These are phyloP conservation scores for Acanthamoeba castellanii DNA, from an alignment of 208 protist species.

Conservation along the genomic window DNA sequence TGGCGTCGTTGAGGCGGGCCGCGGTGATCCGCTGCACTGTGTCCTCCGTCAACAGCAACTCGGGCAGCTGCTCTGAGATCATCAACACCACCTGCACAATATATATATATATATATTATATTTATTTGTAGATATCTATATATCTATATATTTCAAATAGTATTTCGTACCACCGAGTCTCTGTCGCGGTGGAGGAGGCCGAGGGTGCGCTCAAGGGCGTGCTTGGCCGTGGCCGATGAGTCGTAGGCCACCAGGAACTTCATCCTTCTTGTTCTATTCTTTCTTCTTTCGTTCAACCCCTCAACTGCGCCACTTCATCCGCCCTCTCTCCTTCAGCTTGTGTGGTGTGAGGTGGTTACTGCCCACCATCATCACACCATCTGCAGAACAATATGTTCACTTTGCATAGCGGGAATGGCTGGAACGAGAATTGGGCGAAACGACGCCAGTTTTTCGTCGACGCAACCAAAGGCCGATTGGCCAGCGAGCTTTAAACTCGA, in stretches of 20 bases:
- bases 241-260: constrained; percentile 45
- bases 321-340: no score
- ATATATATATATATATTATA: background rate
- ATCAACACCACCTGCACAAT: background rate
- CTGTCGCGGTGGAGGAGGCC: background rate
- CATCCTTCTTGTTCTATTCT: background rate
- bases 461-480: background rate
- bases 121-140: background rate
- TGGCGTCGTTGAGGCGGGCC: background rate
- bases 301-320: no score
- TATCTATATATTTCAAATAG: background rate
- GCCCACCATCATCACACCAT: no score
- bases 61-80: background rate
- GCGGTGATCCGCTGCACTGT: background rate
- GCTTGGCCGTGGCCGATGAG: constrained; percentile 3
- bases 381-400: no score
- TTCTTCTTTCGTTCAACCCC: background rate
- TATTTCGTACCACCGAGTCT: background rate
- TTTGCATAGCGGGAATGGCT: no score
- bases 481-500: no score
- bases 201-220: background rate
- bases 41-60: constrained; percentile 6
- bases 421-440: background rate
- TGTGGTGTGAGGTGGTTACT: no score
- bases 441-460: background rate